Percentiles rank a stretch among this genome's conserved stretches.
These are phyloP conservation scores for Neonectria punicea DNA, from an alignment of 2,329 filamentous ascomycete species.

Conservation along the genomic window DNA sequence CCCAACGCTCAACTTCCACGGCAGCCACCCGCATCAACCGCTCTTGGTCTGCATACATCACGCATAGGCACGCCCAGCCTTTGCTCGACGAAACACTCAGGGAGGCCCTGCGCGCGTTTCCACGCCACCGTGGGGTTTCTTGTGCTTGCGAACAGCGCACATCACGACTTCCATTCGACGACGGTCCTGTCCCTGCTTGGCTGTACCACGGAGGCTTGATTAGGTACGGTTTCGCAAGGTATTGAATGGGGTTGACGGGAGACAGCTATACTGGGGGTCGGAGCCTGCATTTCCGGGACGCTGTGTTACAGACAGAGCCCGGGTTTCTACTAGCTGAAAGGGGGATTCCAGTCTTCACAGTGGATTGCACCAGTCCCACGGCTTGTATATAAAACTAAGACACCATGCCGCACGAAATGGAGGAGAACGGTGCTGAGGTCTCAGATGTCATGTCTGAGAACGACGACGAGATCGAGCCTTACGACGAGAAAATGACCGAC, in stretches of 20 bases:
- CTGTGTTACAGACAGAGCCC: slow-evolving; percentile 35
- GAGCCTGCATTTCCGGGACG: slow-evolving; percentile 49
- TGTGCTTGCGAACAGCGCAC: slow-evolving; percentile 30
- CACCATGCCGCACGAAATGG: slow-evolving; percentile 67
- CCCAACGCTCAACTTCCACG: slow-evolving; percentile 35
- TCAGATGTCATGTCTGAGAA: slow-evolving; percentile 70
- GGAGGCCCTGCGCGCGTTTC: slow-evolving; percentile 31
- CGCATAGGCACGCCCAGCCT: slow-evolving; percentile 29
- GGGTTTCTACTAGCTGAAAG: slow-evolving; percentile 35
- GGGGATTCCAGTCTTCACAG: slow-evolving; percentile 35
- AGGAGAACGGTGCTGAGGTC: slow-evolving; percentile 64
- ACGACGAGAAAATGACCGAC: slow-evolving; percentile 65
- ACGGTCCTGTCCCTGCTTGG: slow-evolving; percentile 39
- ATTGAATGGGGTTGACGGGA: slow-evolving; percentile 42
- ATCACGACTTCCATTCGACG: slow-evolving; percentile 35
- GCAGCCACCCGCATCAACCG: slow-evolving; percentile 28
- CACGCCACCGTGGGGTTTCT: slow-evolving; percentile 37
- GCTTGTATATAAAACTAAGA: slow-evolving; percentile 60
- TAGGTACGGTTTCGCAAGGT: slow-evolving; percentile 49
- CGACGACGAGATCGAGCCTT: slow-evolving; percentile 63
- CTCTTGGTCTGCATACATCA: slow-evolving; percentile 28
- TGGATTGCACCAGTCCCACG: slow-evolving; percentile 30
- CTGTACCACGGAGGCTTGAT: slow-evolving; percentile 47
- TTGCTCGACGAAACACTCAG: slow-evolving; percentile 25
- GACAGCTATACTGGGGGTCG: slow-evolving; percentile 40